Evolutionary conservation across 441 rosid genomes (phyloP).

Genomic region (Erodium texanum): DNA sequence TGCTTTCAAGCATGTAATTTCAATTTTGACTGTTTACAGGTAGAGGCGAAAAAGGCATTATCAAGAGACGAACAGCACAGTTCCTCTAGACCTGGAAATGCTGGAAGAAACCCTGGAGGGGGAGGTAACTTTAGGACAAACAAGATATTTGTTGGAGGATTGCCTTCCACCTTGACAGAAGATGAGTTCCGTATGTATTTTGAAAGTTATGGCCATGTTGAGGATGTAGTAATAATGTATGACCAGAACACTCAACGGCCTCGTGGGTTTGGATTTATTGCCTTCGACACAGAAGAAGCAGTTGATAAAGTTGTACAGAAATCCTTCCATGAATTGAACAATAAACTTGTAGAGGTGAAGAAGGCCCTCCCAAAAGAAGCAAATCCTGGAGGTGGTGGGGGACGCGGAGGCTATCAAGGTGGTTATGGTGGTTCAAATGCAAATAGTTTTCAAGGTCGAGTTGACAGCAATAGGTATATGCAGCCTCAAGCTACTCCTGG

Average conservation of each 20-base stretch:
- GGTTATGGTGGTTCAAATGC: conserved; percentile 26
- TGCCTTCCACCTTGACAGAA: conserved; percentile 31
- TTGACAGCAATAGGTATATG: conserved; percentile 30
- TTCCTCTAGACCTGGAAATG: conserved; percentile 25
- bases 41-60: conserved; percentile 34
- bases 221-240: conserved; percentile 34
- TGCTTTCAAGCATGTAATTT: conserved; percentile 2
- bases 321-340: conserved; percentile 31
- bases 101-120: conserved; percentile 24
- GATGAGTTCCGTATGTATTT: conserved; percentile 31
- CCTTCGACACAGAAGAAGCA: conserved; percentile 32
- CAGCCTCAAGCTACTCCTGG: conserved; percentile 29
- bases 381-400: conserved; percentile 25
- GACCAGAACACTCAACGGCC: conserved; percentile 36
- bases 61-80: conserved; percentile 33
- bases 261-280: conserved; percentile 36
- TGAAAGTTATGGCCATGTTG: conserved; percentile 29
- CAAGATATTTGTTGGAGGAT: conserved; percentile 35
- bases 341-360: conserved; percentile 35
- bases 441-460: conserved; percentile 25
- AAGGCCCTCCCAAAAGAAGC: conserved; percentile 35
- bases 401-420: conserved; percentile 27
- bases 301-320: conserved; percentile 33
- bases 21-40: conserved; percentile 19
- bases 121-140: conserved; percentile 28